Evolutionary conservation across 805 yeast species (phyloP).

Genomic region (Ogataea salicorniae): DNA sequence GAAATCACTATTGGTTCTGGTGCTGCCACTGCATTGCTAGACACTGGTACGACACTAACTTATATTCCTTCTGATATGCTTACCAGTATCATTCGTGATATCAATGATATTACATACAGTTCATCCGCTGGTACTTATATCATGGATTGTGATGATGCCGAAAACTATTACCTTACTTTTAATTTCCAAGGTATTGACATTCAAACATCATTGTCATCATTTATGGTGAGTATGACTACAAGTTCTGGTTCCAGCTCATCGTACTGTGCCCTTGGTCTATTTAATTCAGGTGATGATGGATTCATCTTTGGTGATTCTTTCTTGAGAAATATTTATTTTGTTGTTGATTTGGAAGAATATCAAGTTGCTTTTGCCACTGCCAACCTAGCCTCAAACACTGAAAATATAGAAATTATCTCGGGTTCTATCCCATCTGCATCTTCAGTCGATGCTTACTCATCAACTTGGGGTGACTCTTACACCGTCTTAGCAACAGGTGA

Average conservation of each 20-base stretch:
- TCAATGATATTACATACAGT: conserved; percentile 38
- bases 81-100: conserved; percentile 22
- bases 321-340: conserved; percentile 47
- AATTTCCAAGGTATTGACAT: conserved; percentile 57
- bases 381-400: conserved; percentile 27
- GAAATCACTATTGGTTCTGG: conserved; percentile 23
- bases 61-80: conserved; percentile 36
- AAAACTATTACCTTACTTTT: conserved; percentile 34
- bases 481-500: conserved; percentile 5
- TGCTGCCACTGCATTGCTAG: conserved; percentile 40
- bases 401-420: conserved; percentile 41
- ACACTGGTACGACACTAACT: conserved; percentile 54
- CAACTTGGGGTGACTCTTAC: conserved; percentile 32
- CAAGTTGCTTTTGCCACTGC: conserved; percentile 46
- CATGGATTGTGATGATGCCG: conserved; percentile 36
- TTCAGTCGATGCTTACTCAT: conserved; percentile 40
- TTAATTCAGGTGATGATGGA: conserved; percentile 29
- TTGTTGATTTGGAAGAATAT: conserved; percentile 45
- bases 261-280: conserved; percentile 43
- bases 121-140: conserved; percentile 39
- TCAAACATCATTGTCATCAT: conserved; percentile 39
- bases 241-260: conserved; percentile 18
- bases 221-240: conserved; percentile 15
- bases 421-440: conserved; percentile 47
- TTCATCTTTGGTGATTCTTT: conserved; percentile 50